These are phyloP conservation scores for Thelephora aurantiotincta DNA, from an alignment of 768 basidiomycete species.

Conservation along the genomic window DNA sequence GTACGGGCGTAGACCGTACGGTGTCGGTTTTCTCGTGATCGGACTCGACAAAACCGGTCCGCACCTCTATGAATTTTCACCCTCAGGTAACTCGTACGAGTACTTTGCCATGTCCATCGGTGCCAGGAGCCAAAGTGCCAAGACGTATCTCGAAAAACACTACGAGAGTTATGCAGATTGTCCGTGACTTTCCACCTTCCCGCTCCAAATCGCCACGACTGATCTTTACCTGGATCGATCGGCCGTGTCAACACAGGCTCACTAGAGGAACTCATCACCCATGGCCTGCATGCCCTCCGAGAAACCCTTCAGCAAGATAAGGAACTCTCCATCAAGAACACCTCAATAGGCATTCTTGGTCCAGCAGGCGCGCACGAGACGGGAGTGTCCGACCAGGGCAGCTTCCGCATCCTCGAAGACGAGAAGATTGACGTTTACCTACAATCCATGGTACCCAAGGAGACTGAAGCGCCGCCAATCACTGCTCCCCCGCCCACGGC, in stretches of 20 bases:
- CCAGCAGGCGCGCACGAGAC: constrained; percentile 47
- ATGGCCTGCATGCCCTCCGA: constrained; percentile 88
- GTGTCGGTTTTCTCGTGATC: constrained; percentile 96
- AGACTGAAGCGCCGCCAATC: constrained; percentile 26
- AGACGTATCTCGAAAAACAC: constrained; percentile 95
- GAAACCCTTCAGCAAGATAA: constrained; percentile 99
- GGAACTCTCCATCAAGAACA: constrained; percentile 85
- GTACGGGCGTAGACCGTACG: constrained; percentile 94
- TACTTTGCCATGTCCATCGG: constrained; percentile 99
- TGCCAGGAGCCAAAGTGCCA: constrained; percentile 93
- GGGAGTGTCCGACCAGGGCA: constrained; percentile 32
- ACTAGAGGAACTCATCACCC: constrained; percentile 78
- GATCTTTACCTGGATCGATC: neutral
- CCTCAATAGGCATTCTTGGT: constrained; percentile 88
- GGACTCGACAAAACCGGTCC: constrained; percentile 95
- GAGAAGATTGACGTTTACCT: constrained; percentile 64
- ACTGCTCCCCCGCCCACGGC: constrained; percentile 24
- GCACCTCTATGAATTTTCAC: constrained; percentile 96
- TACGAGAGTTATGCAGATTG: constrained; percentile 79
- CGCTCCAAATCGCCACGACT: neutral
- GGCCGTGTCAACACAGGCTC: constrained; percentile 34
- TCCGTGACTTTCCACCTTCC: constrained; percentile 25
- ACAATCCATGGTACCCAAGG: constrained; percentile 65
- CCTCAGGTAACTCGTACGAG: constrained; percentile 93
- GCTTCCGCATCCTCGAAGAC: constrained; percentile 84